Evolutionary conservation across 805 yeast genomes (phyloP), one percentile per base, ranked within the genome.

Genomic region (Suhomyces xylopsoci): DNA sequence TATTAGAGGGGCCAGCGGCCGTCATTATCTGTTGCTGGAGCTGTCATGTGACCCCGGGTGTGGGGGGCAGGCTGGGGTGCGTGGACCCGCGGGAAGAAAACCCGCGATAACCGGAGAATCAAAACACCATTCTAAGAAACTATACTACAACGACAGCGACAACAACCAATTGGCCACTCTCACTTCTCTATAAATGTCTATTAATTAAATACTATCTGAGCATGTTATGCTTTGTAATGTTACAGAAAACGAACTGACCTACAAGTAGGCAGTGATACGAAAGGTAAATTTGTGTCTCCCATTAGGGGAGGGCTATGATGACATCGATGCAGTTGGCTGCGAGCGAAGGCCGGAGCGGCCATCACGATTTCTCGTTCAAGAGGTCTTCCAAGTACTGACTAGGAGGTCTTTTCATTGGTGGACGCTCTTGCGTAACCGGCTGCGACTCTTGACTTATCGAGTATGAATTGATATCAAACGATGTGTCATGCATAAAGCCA

Each of bases 311-410:
- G 10, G 38, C 12, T 46, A 32, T 20, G 25, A 19, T 25, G 15
- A 47, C 38, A n/a, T 47, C 26, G 19, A 24, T 32, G 36, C 36
- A 32, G 36, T 32, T 32, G 36, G 15, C 36, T 32, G 36, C 36
- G 42, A 38, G n/a, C 42, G 22, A 38, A 38, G 42, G 7, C 42
- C 42, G 42, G 22, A 17, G 17, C 42, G 42, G 42, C 42, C 42
- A 19, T 17, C 22, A 17, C 22, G 24, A 45, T 15, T 28, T 46
- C n/a, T 50, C 62, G 53, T 74, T 69, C 19, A 81, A 65, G 55
- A 81, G 57, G 50, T 77, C 73, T 20, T 81, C 83, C 58, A 81
- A 63, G 51, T 71, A 69, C 38, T 73, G 76, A 58, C 83, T 79
- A 43, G 85, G 84, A 2, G 82, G 80, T 61, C 82, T 67, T 38